Evolutionary conservation across 108 stramenopile genomes (phyloP).

Genomic region (Cyclotella atomus): DNA sequence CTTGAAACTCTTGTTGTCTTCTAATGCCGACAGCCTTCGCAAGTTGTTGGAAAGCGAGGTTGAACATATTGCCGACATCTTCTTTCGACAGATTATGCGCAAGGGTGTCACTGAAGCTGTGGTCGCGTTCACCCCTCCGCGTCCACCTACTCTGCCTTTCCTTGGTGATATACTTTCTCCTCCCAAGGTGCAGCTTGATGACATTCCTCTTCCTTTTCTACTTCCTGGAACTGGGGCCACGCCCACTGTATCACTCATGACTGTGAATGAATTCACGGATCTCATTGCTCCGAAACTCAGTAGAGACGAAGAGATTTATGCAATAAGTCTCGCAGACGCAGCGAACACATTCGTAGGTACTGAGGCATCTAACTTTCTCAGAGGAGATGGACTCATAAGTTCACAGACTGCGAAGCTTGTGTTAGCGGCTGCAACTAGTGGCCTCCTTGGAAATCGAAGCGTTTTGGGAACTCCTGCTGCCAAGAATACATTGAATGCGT

Average conservation of each 20-base stretch:
- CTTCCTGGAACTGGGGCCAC: slow-evolving; percentile 48
- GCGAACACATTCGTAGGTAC: slow-evolving; percentile 72
- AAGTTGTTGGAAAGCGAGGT: slow-evolving; percentile 77
- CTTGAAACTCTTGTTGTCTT: slow-evolving; percentile 75
- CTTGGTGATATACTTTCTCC: slow-evolving; percentile 75
- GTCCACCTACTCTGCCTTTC: slow-evolving; percentile 70
- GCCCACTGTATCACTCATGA: slow-evolving; percentile 38
- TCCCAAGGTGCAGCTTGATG: slow-evolving; percentile 71
- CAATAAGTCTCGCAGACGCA: slow-evolving; percentile 76
- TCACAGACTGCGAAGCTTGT: slow-evolving; percentile 56
- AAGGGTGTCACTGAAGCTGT: slow-evolving; percentile 72
- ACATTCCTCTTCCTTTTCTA: slow-evolving; percentile 70
- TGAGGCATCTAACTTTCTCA: slow-evolving; percentile 64
- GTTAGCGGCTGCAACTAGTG: slow-evolving; percentile 50
- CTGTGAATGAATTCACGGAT: slow-evolving; percentile 71
- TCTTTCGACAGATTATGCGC: slow-evolving; percentile 78
- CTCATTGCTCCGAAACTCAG: slow-evolving; percentile 74
- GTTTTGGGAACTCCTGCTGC: slow-evolving; percentile 31
- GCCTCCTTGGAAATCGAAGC: slow-evolving; percentile 36
- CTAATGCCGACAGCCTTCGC: slow-evolving; percentile 74
- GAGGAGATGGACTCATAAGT: slow-evolving; percentile 73
- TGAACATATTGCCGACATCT: slow-evolving; percentile 76
- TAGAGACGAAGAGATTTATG: slow-evolving; percentile 88
- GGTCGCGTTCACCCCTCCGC: slow-evolving; percentile 70
- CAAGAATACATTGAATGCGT: slow-evolving; percentile 13